Conservation (phyloP, 2,329 filamentous ascomycete species). For the Penicillium corylophilum region DNA sequence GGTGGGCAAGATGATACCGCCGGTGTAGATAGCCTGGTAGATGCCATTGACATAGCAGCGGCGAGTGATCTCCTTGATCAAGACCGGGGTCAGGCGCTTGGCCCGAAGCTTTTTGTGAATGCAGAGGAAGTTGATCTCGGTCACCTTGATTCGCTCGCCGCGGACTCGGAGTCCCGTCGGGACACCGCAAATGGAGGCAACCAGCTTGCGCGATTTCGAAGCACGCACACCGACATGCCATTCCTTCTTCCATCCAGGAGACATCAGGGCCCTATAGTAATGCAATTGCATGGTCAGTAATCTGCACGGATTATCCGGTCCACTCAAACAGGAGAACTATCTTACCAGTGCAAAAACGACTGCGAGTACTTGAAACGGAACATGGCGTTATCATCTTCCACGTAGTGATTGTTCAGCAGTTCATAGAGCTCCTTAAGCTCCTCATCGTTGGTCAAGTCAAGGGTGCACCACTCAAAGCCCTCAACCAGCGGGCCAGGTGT, state of each 20-base stretch:
- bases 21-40: constrained; percentile 96
- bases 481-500: constrained; percentile 72
- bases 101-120: constrained; percentile 96
- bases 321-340: neutral
- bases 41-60: constrained; percentile 82
- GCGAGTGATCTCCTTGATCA: constrained; percentile 97
- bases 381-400: constrained; percentile 95
- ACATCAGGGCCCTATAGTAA: constrained; percentile 74
- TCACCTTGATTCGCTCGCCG: constrained; percentile 70
- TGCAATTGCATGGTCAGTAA: neutral
- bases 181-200: constrained; percentile 94
- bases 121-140: constrained; percentile 97
- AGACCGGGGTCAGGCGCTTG: constrained; percentile 86
- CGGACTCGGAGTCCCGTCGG: constrained; percentile 81
- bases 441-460: constrained; percentile 76
- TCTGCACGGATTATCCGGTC: neutral
- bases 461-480: constrained; percentile 90
- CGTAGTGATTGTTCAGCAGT: constrained; percentile 88
- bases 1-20: constrained; percentile 83
- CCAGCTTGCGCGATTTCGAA: constrained; percentile 76
- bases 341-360: constrained; percentile 82
- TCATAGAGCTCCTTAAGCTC: constrained; percentile 89
- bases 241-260: constrained; percentile 87
- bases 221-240: constrained; percentile 96
- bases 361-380: constrained; percentile 96